Base-by-base conservation (phyloP, 2,329 filamentous ascomycete genomes). In the Fusarium continuum region DNA sequence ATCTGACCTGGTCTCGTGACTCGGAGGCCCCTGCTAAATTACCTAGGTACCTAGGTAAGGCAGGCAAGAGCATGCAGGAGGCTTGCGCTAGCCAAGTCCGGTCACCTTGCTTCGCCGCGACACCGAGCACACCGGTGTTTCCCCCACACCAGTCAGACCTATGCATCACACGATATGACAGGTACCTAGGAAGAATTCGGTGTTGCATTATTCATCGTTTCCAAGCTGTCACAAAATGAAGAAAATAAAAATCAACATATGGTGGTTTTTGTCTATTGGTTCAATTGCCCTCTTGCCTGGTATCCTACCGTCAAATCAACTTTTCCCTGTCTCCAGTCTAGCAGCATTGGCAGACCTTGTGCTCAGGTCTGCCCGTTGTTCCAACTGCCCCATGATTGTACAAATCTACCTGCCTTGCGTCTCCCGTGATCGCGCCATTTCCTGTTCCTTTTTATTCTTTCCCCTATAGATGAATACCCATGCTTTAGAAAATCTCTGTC, bases 221-320 rank as follows among this genome's bases (percentile, higher is more conserved):
- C n/a, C n/a, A n/a, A n/a, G n/a, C n/a, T n/a, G n/a, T n/a, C n/a
- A n/a, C n/a, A n/a, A n/a, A n/a, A n/a, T n/a, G n/a, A n/a, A n/a
- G n/a, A n/a, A n/a, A n/a, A n/a, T n/a, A 19, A 11, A 11, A n/a
- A 31, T 26, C 16, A 9, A 34, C 17, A 14, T 36, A 16, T 47
- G 22, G 36, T 31, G 22, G 28, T 34, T 39, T 59, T 61, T 61
- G 52, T 72, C 65, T 69, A 71, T 65, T 64, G 31, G 19, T 47
- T 67, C 43, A 61, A 54, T 39, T 47, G 28, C 45, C n/a, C n/a
- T 16, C 17, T 11, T 45, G 35, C 19, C 43, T 50, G 49, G 44
- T 55, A 55, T 65, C 52, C 52, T 50, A 23, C 29, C n/a, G 28
- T 28, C 29, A 44, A 43, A 40, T 31, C 35, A n/a, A n/a, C n/a